These are phyloP conservation scores for Lepiota venenata DNA, from an alignment of 768 basidiomycete species.

Conservation along the genomic window DNA sequence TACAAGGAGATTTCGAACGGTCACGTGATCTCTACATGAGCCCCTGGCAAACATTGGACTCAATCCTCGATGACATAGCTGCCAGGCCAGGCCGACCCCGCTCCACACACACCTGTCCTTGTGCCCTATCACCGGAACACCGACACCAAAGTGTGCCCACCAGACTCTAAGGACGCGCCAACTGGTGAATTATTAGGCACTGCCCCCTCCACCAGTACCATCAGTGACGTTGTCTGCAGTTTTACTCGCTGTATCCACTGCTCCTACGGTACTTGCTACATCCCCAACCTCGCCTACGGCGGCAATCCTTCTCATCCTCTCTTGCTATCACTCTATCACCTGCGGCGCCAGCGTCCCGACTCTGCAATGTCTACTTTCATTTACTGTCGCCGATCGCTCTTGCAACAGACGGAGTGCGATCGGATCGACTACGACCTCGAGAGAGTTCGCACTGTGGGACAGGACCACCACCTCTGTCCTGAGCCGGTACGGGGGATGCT, in stretches of 20 bases:
- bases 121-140: too few species aligned
- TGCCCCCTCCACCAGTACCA: conserved; percentile 5
- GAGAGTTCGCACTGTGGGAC: conserved; percentile 3
- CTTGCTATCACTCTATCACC: conserved; percentile 6
- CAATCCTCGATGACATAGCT: too few species aligned
- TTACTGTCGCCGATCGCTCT: conserved; percentile 5
- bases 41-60: too few species aligned
- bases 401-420: conserved; percentile 10
- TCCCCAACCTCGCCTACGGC: conserved; percentile 18
- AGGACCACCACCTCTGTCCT: background rate
- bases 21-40: too few species aligned
- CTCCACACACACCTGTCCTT: too few species aligned
- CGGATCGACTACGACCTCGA: conserved; percentile 16
- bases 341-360: conserved; percentile 6
- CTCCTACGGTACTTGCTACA: background rate
- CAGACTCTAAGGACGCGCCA: too few species aligned
- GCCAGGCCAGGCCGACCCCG: too few species aligned
- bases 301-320: conserved; percentile 13
- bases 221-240: background rate
- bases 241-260: background rate
- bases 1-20: too few species aligned
- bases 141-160: too few species aligned
- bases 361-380: background rate
- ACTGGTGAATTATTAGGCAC: too few species aligned
- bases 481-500: too few species aligned